These are phyloP conservation scores for Pythium phragmitis DNA, from an alignment of 352 stramenopile species.

Conservation along the genomic window DNA sequence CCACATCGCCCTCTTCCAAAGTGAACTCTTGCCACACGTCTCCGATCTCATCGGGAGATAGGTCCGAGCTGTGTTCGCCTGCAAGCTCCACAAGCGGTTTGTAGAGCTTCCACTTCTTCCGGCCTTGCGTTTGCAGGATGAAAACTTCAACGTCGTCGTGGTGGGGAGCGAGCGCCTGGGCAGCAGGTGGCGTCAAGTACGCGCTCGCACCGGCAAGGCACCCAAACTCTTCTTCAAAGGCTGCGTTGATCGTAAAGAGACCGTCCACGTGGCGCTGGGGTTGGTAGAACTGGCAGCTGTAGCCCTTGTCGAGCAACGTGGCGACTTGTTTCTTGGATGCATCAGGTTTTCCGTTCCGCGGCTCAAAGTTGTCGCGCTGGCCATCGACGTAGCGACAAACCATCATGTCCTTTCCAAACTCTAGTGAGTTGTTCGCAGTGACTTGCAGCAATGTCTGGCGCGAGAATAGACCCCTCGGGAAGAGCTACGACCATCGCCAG, in stretches of 20 bases:
- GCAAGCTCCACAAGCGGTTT: slow-evolving; percentile 66
- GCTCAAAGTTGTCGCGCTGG: slow-evolving; percentile 62
- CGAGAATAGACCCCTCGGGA: slow-evolving; percentile 59
- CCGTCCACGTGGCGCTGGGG: slow-evolving; percentile 81
- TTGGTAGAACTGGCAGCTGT: slow-evolving; percentile 89
- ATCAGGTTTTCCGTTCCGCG: slow-evolving; percentile 12
- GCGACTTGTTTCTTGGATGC: slow-evolving; percentile 56
- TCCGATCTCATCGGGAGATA: slow-evolving; percentile 61
- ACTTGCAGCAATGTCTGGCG: slow-evolving; percentile 67
- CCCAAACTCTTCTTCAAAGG: slow-evolving; percentile 78
- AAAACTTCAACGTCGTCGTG: slow-evolving; percentile 89
- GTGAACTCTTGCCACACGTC: slow-evolving; percentile 83
- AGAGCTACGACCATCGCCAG: slow-evolving; percentile 35
- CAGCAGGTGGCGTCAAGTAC: slow-evolving; percentile 74
- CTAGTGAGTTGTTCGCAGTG: slow-evolving; percentile 51
- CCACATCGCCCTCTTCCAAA: slow-evolving; percentile 78
- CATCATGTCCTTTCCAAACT: slow-evolving; percentile 66
- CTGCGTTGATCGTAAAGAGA: slow-evolving; percentile 72
- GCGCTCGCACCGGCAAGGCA: slow-evolving; percentile 74
- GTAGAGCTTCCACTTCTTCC: slow-evolving; percentile 90
- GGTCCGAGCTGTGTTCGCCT: slow-evolving; percentile 77
- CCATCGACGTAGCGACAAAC: slow-evolving; percentile 74
- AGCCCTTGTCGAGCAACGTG: slow-evolving; percentile 60
- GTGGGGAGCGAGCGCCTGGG: slow-evolving; percentile 83
- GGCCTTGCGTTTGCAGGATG: slow-evolving; percentile 79